Evolutionary conservation across 1,284 basidiomycete genomes (phyloP).

Genomic region (Ustilago lituana): DNA sequence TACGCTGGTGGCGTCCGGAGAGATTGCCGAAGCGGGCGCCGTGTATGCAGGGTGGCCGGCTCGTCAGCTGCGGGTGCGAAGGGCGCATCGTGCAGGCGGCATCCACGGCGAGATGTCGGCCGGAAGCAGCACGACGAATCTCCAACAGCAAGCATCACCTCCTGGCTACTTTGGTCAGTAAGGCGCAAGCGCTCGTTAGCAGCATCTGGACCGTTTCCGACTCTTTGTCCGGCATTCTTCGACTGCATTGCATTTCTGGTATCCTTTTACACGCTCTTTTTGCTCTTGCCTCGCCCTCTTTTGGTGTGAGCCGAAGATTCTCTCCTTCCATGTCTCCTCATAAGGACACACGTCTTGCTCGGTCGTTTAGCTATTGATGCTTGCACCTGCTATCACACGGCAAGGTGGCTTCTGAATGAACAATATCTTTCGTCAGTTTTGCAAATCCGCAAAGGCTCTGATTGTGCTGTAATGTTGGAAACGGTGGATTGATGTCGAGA

Average conservation of each 20-base stretch:
- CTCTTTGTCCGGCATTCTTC: neutral
- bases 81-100: constrained; percentile 31
- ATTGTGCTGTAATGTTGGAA: too few species aligned
- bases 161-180: constrained; percentile 47
- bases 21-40: constrained; percentile 65
- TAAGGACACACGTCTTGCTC: too few species aligned
- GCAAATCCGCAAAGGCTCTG: too few species aligned
- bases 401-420: neutral
- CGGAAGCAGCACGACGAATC: constrained; percentile 42
- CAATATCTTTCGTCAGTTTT: neutral
- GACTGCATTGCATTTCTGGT: constrained; percentile 4
- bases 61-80: constrained; percentile 55
- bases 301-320: neutral
- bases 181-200: neutral
- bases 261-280: neutral
- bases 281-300: neutral
- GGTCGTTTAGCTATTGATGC: neutral
- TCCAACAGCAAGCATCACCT: constrained; percentile 38
- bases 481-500: too few species aligned
- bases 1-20: constrained; percentile 66
- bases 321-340: neutral
- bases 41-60: constrained; percentile 67
- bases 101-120: constrained; percentile 39
- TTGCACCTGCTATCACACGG: neutral
- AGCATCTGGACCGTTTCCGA: too few species aligned